phyloP scores from a whole-genome alignment of 345 rosid species.

The Salix exigua region DNA sequence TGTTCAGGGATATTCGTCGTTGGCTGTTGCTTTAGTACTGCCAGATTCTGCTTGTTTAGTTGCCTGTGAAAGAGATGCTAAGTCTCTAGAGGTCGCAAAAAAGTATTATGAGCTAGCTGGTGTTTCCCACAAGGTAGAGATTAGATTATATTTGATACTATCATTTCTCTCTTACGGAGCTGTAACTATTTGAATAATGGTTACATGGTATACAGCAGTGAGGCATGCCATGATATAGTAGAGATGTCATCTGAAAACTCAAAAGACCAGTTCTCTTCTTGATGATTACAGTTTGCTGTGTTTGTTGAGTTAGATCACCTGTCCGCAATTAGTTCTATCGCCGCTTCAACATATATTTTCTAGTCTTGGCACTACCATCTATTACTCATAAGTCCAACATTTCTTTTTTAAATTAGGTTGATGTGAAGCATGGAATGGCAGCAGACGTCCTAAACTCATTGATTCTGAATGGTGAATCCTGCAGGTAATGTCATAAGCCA shows the following conservation, averaged over 20 bases:
- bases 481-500: constrained; percentile 45
- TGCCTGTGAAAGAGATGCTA: constrained; percentile 86
- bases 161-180: neutral
- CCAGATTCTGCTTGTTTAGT: constrained; percentile 77
- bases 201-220: too few relatives aligned
- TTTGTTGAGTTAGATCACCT: neutral
- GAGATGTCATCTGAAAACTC: neutral
- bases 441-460: constrained; percentile 57
- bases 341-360: neutral
- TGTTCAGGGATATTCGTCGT: constrained; percentile 79
- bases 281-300: neutral
- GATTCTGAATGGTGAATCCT: constrained; percentile 65
- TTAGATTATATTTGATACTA: neutral
- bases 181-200: neutral
- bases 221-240: neutral
- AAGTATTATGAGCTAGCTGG: constrained; percentile 76
- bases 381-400: constrained; percentile 14
- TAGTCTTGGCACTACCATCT: neutral
- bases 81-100: constrained; percentile 67
- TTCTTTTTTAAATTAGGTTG: constrained; percentile 45
- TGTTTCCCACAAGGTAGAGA: constrained; percentile 67
- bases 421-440: constrained; percentile 68
- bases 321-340: neutral
- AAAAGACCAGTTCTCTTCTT: neutral
- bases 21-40: constrained; percentile 78